A percentile compares a stretch with the other conserved stretches of the same genome.
phyloP scores from a whole-genome alignment of 1,284 basidiomycete species.

The Papiliotrema fonsecae region DNA sequence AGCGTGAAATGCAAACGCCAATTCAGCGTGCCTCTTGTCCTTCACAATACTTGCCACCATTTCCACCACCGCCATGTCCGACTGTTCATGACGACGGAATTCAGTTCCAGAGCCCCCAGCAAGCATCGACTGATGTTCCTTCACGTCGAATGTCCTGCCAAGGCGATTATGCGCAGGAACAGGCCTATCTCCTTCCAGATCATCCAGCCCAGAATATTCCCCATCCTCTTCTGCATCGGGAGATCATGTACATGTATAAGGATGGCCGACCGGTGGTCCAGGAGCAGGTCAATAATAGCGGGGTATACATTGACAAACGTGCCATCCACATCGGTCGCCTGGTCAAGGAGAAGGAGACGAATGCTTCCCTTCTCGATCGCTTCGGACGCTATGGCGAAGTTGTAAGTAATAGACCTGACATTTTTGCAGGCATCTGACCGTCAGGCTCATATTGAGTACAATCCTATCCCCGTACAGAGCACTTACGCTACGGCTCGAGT shows the following conservation, averaged over 20 bases:
- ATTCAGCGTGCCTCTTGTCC: background rate
- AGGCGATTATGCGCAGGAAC: no score
- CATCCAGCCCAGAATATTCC: background rate
- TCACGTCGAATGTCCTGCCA: background rate
- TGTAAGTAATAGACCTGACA: conserved; percentile 11
- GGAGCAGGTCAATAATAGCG: conserved; percentile 13
- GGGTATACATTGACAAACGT: conserved; percentile 24
- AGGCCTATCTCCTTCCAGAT: no score
- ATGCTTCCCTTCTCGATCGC: conserved; percentile 17
- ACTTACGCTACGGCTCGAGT: conserved; percentile 27
- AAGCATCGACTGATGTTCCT: background rate
- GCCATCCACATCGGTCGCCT: conserved; percentile 33
- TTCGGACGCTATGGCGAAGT: conserved; percentile 37
- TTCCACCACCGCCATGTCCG: no score
- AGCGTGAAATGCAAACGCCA: background rate
- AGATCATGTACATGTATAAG: background rate
- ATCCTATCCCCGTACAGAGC: conserved; percentile 6
- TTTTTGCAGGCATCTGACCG: background rate
- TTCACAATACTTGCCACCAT: background rate
- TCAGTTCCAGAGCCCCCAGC: background rate
- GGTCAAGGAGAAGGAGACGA: conserved; percentile 24
- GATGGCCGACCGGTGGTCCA: background rate
- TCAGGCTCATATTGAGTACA: conserved; percentile 28
- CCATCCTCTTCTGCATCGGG: conserved; percentile 1
- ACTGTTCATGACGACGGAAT: no score